These are phyloP conservation scores for Acacia acuminata DNA, from an alignment of 306 rosid species.

Conservation along the genomic window DNA sequence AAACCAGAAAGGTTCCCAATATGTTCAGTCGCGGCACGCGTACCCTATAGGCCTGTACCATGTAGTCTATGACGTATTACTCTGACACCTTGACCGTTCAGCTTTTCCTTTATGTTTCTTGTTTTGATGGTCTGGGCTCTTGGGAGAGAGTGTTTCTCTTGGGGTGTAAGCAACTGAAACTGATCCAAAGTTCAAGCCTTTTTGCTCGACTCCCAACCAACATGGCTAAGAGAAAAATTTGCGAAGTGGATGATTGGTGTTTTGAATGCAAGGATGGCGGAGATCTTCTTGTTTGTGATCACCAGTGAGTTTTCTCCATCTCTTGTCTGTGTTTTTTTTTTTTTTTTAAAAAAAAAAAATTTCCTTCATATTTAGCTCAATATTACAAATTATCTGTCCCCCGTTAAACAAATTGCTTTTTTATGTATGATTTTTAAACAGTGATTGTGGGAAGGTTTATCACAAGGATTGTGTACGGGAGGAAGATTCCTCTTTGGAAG, in stretches of 20 bases:
- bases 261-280: constrained; percentile 60
- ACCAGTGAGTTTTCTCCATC: constrained; percentile 10
- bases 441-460: constrained; percentile 68
- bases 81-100: neutral
- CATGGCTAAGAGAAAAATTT: neutral
- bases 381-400: neutral
- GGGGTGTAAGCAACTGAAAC: neutral
- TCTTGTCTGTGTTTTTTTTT: neutral
- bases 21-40: too few species aligned
- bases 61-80: neutral
- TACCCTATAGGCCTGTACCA: too few species aligned
- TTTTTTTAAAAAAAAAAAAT: too few species aligned
- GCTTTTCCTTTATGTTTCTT: neutral
- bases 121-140: neutral
- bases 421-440: constrained; percentile 22
- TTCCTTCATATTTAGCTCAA: neutral
- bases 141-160: neutral
- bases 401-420: neutral
- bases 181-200: neutral
- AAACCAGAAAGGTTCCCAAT: neutral
- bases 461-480: constrained; percentile 50
- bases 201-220: neutral
- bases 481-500: constrained; percentile 22
- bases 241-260: constrained; percentile 30
- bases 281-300: constrained; percentile 37